Evolutionary conservation across 2,329 filamentous ascomycete species (phyloP).

Genomic region (Meredithiella fracta): DNA sequence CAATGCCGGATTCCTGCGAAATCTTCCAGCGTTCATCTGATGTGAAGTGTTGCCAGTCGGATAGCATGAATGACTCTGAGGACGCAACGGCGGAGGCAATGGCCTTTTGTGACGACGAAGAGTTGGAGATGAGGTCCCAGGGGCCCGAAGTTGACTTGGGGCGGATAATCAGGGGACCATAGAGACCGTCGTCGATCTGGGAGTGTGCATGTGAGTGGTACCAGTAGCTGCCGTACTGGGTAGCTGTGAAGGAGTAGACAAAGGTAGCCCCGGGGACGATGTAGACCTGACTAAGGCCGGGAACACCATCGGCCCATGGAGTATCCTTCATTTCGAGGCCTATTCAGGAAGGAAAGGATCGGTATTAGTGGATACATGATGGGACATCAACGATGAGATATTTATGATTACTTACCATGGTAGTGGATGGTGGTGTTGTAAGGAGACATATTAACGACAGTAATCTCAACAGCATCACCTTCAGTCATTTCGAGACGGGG

Average conservation of each 20-base stretch:
- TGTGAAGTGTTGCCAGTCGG: constrained; percentile 39
- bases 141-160: constrained; percentile 25
- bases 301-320: constrained; percentile 44
- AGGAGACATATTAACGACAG: constrained; percentile 30
- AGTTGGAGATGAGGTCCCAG: constrained; percentile 31
- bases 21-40: constrained; percentile 32
- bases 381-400: not conserved
- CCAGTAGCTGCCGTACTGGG: constrained; percentile 41
- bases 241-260: constrained; percentile 37
- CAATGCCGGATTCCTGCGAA: constrained; percentile 28
- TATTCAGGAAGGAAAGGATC: constrained; percentile 14
- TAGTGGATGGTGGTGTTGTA: constrained; percentile 33
- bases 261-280: constrained; percentile 34
- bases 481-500: constrained; percentile 38
- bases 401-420: constrained; percentile 26
- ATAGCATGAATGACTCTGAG: constrained; percentile 33
- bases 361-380: not conserved
- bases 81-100: constrained; percentile 33
- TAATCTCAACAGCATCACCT: constrained; percentile 31
- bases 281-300: constrained; percentile 36
- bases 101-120: constrained; percentile 14
- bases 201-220: constrained; percentile 42
- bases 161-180: constrained; percentile 37
- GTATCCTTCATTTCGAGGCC: constrained; percentile 34
- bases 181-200: constrained; percentile 44